Percentiles rank a stretch among this genome's conserved stretches.
These are phyloP conservation scores for Phylloporus sp. DNA, from an alignment of 768 basidiomycete genomes.

Conservation along the genomic window DNA sequence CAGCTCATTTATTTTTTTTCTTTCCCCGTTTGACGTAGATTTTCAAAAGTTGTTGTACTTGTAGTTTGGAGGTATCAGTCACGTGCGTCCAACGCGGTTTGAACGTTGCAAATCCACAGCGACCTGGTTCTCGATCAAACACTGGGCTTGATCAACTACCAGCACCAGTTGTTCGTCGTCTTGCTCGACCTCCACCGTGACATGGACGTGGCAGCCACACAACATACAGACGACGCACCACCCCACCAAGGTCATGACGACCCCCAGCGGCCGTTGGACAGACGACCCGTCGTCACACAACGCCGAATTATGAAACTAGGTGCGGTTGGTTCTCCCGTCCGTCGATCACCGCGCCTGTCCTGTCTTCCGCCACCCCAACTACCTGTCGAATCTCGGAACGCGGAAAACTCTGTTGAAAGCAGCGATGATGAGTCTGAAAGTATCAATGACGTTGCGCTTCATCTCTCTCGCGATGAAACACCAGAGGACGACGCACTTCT, in stretches of 20 bases:
- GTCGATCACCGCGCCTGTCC: constrained; percentile 50
- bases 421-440: constrained; percentile 33
- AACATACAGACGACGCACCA: constrained; percentile 40
- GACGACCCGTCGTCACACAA: constrained; percentile 35
- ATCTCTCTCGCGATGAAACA: constrained; percentile 39
- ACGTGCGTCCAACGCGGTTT: constrained; percentile 30
- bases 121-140: constrained; percentile 15
- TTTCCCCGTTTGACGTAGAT: constrained; percentile 1
- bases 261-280: constrained; percentile 50
- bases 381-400: constrained; percentile 14
- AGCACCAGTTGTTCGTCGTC: not conserved
- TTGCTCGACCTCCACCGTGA: not conserved
- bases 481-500: constrained; percentile 42
- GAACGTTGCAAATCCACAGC: constrained; percentile 16
- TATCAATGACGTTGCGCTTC: constrained; percentile 18
- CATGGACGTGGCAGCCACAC: constrained; percentile 19
- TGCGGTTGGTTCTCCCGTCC: constrained; percentile 32
- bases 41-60: constrained; percentile 12
- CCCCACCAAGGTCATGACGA: constrained; percentile 47
- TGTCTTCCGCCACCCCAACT: constrained; percentile 30
- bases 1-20: not conserved
- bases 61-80: constrained; percentile 13
- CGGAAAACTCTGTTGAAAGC: constrained; percentile 18
- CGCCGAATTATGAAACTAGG: constrained; percentile 26
- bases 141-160: not conserved